These are phyloP conservation scores for Silene uniflora DNA, from an alignment of 148 eudicot species.

Conservation along the genomic window DNA sequence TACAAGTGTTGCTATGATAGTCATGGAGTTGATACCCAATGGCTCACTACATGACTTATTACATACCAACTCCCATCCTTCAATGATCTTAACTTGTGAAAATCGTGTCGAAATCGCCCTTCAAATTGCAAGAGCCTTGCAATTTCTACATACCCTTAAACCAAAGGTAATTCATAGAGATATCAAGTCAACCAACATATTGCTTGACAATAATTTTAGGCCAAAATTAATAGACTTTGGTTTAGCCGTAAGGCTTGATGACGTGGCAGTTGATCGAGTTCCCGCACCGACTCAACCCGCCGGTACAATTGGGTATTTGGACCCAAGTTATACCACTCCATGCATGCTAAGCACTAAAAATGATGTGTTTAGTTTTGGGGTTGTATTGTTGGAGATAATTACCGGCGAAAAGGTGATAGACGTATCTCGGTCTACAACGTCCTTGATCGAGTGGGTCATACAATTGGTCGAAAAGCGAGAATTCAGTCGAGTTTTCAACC, in stretches of 20 bases:
- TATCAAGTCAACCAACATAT: slow-evolving; percentile 59
- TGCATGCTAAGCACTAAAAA: slow-evolving; percentile 51
- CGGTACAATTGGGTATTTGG: slow-evolving; percentile 77
- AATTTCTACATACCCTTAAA: slow-evolving; percentile 38
- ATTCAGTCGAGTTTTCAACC: slow-evolving; percentile 35
- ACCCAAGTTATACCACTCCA: slow-evolving; percentile 64
- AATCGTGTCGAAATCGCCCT: slow-evolving; percentile 46
- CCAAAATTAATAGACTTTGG: slow-evolving; percentile 70
- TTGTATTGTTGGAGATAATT: slow-evolving; percentile 58
- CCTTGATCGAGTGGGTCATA: slow-evolving; percentile 52
- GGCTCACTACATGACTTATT: slow-evolving; percentile 54
- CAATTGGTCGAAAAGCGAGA: slow-evolving; percentile 28
- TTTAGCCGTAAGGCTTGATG: slow-evolving; percentile 33
- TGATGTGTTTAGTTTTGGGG: slow-evolving; percentile 76
- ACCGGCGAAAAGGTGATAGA: slow-evolving; percentile 60
- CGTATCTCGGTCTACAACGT: slow-evolving; percentile 39
- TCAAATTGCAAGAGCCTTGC: slow-evolving; percentile 52
- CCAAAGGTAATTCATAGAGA: slow-evolving; percentile 59
- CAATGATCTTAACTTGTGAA: slow-evolving; percentile 31
- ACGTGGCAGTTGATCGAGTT: background rate
- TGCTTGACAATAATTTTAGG: slow-evolving; percentile 53
- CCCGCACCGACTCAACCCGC: slow-evolving; percentile 43
- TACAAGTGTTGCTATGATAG: slow-evolving; percentile 22
- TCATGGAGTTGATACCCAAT: slow-evolving; percentile 68
- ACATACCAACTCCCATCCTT: slow-evolving; percentile 27